These are phyloP conservation scores for Podila epicladia DNA, from an alignment of 192 early-diverging fungal species.

Conservation along the genomic window DNA sequence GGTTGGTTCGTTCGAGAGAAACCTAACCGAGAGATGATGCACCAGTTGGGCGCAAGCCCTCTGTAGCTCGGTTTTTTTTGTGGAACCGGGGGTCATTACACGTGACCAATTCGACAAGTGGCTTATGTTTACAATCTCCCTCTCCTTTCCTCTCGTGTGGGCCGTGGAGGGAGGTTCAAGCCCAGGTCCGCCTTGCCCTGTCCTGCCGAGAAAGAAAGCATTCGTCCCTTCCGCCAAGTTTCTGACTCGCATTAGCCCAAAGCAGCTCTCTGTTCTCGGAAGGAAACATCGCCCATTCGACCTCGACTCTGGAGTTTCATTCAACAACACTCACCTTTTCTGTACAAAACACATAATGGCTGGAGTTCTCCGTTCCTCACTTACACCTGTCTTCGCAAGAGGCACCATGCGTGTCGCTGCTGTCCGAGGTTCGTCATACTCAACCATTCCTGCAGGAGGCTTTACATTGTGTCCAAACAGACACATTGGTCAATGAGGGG, in stretches of 20 bases:
- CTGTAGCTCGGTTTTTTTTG: no score
- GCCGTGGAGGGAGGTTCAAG: no score
- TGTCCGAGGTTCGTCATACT: slow-evolving; percentile 25
- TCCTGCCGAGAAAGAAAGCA: no score
- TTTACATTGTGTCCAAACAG: no score
- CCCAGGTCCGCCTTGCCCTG: no score
- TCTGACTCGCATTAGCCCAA: neutral
- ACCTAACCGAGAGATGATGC: no score
- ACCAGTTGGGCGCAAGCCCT: no score
- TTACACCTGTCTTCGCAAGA: slow-evolving; percentile 34
- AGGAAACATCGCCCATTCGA: neutral
- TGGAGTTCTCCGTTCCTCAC: slow-evolving; percentile 38
- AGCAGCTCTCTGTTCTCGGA: neutral
- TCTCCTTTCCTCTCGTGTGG: no score
- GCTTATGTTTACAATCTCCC: slow-evolving; percentile 7
- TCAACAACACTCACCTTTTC: no score
- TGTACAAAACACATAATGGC: slow-evolving; percentile 17
- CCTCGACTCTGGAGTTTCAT: neutral
- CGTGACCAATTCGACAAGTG: neutral
- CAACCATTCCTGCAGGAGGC: neutral
- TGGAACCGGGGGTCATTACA: neutral
- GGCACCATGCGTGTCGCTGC: slow-evolving; percentile 28
- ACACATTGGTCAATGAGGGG: no score
- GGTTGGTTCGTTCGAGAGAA: no score
- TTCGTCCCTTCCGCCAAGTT: no score